Evolutionary conservation across 78 protist genomes (phyloP), one percentile per base, ranked within the genome.

Genomic region (Guillardia theta): DNA sequence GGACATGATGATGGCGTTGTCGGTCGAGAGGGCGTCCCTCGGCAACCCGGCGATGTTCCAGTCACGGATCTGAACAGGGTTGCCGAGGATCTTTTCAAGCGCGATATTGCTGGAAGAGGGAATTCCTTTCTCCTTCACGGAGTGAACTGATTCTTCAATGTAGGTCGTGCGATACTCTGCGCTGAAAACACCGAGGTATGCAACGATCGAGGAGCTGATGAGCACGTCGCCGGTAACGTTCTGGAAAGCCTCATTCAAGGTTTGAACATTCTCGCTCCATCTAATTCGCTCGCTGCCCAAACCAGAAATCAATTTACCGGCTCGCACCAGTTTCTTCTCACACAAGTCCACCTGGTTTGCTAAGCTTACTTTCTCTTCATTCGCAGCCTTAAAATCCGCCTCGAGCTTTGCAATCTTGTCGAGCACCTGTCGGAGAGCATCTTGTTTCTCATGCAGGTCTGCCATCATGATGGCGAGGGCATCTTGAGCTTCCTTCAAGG

Each of bases 111-210:
- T 0, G 3, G 95, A 94, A 83, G 78, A 54, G 9, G 94, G 92
- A 10, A 96, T 48, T 24, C n/a, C 18, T 48, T 24, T 12, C 95
- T 0, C n/a, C n/a, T 19, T 21, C 24, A 93, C 0, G 6, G 0
- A 5, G 0, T 93, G 41, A 9, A 27, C 8, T 95, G 96, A 88
- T 19, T 15, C 53, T 24, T 64, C 12, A 0, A 94, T 8, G 24
- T 44, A 10, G 36, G 33, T 41, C 27, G 10, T 22, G 36, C 98
- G 95, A 76, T 70, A 97, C 47, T n/a, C 77, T 27, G 80, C 41
- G 12, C 97, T 95, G 94, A 96, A 96, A 12, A 97, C 95, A 9
- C 98, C 98, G 4, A 95, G 93, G 96, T 97, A 97, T 37, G 97
- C 96, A 0, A 97, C 54, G 43, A 76, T 47, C 3, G 96, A 97